Conservation (phyloP, 2,329 filamentous ascomycete species). For the Botrytis cinerea region DNA sequence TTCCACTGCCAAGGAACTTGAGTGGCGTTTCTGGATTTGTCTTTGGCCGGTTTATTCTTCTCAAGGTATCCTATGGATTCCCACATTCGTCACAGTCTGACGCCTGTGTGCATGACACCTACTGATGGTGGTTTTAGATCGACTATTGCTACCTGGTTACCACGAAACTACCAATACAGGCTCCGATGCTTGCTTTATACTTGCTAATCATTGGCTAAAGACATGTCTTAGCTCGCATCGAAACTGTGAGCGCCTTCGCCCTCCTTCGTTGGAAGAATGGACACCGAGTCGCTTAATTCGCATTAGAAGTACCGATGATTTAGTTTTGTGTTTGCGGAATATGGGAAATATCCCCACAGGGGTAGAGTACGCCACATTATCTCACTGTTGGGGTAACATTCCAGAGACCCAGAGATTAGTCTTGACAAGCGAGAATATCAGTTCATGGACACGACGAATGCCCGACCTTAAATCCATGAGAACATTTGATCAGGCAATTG, state of each 20-base stretch:
- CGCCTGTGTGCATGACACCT: neutral
- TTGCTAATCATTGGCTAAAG: neutral
- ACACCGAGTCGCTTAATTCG: neutral
- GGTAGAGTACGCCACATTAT: neutral
- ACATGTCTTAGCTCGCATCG: neutral
- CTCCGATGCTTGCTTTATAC: neutral
- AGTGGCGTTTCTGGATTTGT: too few species aligned
- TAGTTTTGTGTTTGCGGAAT: neutral
- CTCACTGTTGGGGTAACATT: neutral
- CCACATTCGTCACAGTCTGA: neutral
- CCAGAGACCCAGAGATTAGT: neutral
- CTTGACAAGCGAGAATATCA: neutral
- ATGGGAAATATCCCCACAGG: neutral
- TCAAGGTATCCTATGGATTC: neutral
- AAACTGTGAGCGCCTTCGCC: accelerated
- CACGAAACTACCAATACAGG: neutral
- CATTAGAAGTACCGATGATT: accelerated
- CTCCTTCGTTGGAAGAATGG: neutral
- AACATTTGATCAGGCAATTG: neutral
- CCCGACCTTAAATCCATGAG: neutral
- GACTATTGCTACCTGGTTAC: neutral
- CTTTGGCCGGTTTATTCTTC: accelerated
- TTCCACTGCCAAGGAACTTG: too few species aligned
- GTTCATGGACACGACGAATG: neutral
- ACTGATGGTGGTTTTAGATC: neutral